Conservation (phyloP, 2,329 filamentous ascomycete genomes). For the Orbilia blumenaviensis region DNA sequence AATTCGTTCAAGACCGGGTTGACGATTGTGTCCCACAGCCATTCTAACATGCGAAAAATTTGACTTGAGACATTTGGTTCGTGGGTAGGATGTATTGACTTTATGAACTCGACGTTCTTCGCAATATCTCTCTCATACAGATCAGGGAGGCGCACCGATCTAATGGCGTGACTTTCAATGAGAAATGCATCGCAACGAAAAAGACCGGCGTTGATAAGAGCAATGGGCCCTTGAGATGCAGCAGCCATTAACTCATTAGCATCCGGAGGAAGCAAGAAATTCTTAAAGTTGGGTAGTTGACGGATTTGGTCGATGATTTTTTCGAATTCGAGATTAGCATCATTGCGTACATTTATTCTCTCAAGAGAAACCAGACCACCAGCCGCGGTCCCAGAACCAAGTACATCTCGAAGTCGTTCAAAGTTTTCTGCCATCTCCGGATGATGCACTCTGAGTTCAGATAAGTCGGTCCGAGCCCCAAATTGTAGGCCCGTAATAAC, state of each 20-base stretch:
- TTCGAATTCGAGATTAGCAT: neutral
- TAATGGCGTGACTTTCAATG: neutral
- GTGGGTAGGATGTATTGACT: neutral
- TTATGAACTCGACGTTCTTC: neutral
- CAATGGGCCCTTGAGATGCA: constrained; percentile 56
- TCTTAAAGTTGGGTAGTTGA: neutral
- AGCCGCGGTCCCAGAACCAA: neutral
- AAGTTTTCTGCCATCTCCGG: constrained; percentile 14
- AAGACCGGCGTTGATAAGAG: constrained; percentile 57
- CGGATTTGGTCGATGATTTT: neutral
- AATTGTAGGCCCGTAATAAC: constrained; percentile 48
- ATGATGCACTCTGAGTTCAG: constrained; percentile 33
- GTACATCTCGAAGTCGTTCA: constrained; percentile 25
- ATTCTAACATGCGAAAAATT: constrained; percentile 55
- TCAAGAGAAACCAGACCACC: no score
- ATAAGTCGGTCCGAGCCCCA: constrained; percentile 45
- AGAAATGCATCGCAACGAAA: constrained; percentile 35
- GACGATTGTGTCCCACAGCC: constrained; percentile 59
- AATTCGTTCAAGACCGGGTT: constrained; percentile 58
- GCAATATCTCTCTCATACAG: neutral
- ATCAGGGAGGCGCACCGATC: neutral
- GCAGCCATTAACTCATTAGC: constrained; percentile 56
- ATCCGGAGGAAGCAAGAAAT: constrained; percentile 10
- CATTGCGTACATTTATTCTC: no score
- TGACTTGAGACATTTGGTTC: neutral